Evolutionary conservation across 23 red algal species (phyloP).

Genomic region (Agarophyton chilense): DNA sequence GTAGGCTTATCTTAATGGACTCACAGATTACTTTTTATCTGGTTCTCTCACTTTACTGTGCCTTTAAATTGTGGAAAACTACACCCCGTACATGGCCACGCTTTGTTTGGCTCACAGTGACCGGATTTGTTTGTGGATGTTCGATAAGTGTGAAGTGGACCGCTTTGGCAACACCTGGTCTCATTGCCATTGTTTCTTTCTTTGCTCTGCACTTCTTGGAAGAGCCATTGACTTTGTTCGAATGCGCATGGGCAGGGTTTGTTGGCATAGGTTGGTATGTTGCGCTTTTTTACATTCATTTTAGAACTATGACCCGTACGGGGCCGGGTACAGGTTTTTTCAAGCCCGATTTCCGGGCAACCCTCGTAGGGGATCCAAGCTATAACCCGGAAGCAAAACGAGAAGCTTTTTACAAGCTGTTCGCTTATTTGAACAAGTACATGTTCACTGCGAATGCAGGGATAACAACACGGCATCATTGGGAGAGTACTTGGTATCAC

Average conservation of each 20-base stretch:
- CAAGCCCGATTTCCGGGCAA: slow-evolving; percentile 63
- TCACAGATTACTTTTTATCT: slow-evolving; percentile 94
- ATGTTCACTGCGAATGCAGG: slow-evolving; percentile 91
- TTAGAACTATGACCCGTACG: slow-evolving; percentile 72
- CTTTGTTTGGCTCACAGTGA: slow-evolving; percentile 67
- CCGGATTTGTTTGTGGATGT: slow-evolving; percentile 73
- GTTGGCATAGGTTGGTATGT: slow-evolving; percentile 70
- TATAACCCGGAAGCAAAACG: slow-evolving; percentile 78
- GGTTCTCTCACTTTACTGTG: slow-evolving; percentile 76
- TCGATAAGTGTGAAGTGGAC: slow-evolving; percentile 95
- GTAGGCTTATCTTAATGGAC: slow-evolving; percentile 89
- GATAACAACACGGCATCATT: slow-evolving; percentile 81
- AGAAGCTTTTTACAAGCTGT: slow-evolving; percentile 67
- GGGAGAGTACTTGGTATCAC: slow-evolving; percentile 93
- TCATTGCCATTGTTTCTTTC: slow-evolving; percentile 88
- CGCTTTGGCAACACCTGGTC: slow-evolving; percentile 86
- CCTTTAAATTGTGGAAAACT: slow-evolving; percentile 81
- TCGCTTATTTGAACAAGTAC: slow-evolving; percentile 88
- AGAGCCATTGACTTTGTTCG: slow-evolving; percentile 59
- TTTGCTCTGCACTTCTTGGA: slow-evolving; percentile 76
- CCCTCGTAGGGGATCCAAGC: slow-evolving; percentile 67
- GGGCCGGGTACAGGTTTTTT: slow-evolving; percentile 91
- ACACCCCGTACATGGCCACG: slow-evolving; percentile 56
- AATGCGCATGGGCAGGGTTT: slow-evolving; percentile 75
- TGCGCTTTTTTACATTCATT: slow-evolving; percentile 83